Conservation (phyloP, 164 flowering plant genomes). For the Cinnamomum chago region DNA sequence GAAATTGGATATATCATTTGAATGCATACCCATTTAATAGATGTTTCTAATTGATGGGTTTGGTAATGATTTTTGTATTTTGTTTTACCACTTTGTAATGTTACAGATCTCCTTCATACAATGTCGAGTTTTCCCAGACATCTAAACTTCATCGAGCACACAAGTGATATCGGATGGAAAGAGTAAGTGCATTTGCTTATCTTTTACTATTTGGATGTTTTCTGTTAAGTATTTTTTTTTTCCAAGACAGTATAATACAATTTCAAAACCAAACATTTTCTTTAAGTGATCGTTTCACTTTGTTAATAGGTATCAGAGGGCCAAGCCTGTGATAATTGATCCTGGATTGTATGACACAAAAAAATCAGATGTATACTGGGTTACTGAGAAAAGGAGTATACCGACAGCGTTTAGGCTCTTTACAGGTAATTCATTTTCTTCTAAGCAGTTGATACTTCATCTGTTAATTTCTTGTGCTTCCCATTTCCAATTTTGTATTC, state of each 20-base stretch:
- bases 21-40: too few species aligned
- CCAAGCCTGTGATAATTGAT: slow-evolving; percentile 78
- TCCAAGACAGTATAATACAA: background rate
- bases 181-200: slow-evolving; percentile 42
- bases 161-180: slow-evolving; percentile 91
- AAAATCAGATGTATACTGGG: slow-evolving; percentile 79
- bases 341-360: slow-evolving; percentile 62
- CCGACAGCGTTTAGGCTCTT: slow-evolving; percentile 78
- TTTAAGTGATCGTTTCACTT: slow-evolving; percentile 2
- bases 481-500: background rate
- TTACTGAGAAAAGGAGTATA: slow-evolving; percentile 48
- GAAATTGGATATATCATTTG: background rate
- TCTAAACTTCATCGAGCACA: slow-evolving; percentile 81
- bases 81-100: background rate
- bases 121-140: slow-evolving; percentile 53
- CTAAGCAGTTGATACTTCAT: background rate
- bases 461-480: background rate
- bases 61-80: background rate
- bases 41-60: background rate
- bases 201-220: background rate
- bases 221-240: background rate
- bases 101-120: slow-evolving; percentile 60
- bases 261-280: background rate
- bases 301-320: slow-evolving; percentile 62
- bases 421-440: slow-evolving; percentile 50